Base-by-base conservation (phyloP, 495 filamentous ascomycete species). In the Hyaloscypha variabilis region DNA sequence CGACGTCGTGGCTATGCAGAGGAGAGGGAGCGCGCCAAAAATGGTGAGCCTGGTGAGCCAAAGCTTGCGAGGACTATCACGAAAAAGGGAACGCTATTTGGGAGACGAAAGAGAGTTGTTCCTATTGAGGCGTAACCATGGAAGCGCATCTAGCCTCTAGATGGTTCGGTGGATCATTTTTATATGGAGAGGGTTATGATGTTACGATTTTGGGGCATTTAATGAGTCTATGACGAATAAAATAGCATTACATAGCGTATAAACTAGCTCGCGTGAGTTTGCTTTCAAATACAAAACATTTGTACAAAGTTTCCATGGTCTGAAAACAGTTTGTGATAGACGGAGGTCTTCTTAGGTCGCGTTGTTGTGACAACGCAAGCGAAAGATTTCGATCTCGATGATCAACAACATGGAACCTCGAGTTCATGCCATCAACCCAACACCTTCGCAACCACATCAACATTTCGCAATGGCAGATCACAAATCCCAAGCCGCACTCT, bases 401-500 rank as follows among this genome's bases (percentile, higher is more conserved):
- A 55, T 29, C 46, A 54, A 66, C 46, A 53, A 28, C 19, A 58
- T 25, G 6, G 31, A 55, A 53, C 23, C 39, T 21, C 24, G 21
- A 65, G 8, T 23, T 30, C 63, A 52, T 29, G 28, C 29, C 52
- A 36, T 50, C 21, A 67, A 57, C 58, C 29, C 59, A 60, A 17
- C 25, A 54, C 5, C n/a, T 31, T 56, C 25, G 17, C 51, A 42
- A 21, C 29, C 53, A 64, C 23, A 21, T 57, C 36, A 42, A 26
- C 54, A 58, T 25, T 17, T 54, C 51, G 13, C 51, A 54, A 68
- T 69, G 62, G 67, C 65, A n/a, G 62, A 65, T 13, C 63, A 53
- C 51, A 65, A 69, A 46, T 34, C 68, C 14, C 58, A 69, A 49
- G 63, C 77, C 21, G 81, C 80, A 54, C 84, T 97, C 25, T 99